A percentile compares a stretch with the other conserved stretches of the same genome.
phyloP scores from a whole-genome alignment of 1,284 basidiomycete genomes.

The Xerocomus nothofagi region DNA sequence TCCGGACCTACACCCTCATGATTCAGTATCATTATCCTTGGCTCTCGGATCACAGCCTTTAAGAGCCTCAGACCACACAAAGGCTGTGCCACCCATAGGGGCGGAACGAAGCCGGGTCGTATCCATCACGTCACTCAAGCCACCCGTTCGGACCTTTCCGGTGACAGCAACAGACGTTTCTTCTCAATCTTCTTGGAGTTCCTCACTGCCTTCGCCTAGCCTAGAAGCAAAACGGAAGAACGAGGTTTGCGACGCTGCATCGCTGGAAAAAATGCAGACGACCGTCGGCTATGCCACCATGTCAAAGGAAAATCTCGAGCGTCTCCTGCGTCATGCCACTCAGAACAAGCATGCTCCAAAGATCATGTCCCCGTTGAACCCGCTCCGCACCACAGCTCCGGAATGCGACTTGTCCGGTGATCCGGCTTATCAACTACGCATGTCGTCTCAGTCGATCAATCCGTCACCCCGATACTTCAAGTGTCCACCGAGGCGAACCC shows the following conservation, averaged over 20 bases:
- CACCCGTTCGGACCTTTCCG: slow-evolving; percentile 4
- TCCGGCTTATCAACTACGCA: slow-evolving; percentile 18
- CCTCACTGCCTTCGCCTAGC: slow-evolving; percentile 5
- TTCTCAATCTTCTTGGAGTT: slow-evolving; percentile 6
- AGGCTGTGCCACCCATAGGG: slow-evolving; percentile 29
- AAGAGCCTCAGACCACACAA: slow-evolving; percentile 21
- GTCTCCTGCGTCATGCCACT: slow-evolving; percentile 26
- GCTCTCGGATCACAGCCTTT: slow-evolving; percentile 33
- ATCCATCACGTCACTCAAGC: slow-evolving; percentile 16
- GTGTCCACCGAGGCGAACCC: slow-evolving; percentile 16
- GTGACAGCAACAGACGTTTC: neutral
- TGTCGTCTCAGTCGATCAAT: slow-evolving; percentile 23
- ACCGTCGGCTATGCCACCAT: neutral
- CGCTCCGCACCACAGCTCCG: slow-evolving; percentile 24
- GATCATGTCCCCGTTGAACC: slow-evolving; percentile 33
- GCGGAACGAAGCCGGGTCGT: slow-evolving; percentile 30
- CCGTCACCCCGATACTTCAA: slow-evolving; percentile 26
- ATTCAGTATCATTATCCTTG: slow-evolving; percentile 26
- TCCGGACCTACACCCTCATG: neutral
- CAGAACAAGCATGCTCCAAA: slow-evolving; percentile 31
- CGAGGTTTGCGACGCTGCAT: neutral
- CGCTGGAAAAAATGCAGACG: neutral
- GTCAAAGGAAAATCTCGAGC: slow-evolving; percentile 25
- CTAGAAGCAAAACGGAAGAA: slow-evolving; percentile 8
- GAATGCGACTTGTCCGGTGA: slow-evolving; percentile 17